Conservation (phyloP, 129 eudicot genomes). For the Saussurea involucrata region DNA sequence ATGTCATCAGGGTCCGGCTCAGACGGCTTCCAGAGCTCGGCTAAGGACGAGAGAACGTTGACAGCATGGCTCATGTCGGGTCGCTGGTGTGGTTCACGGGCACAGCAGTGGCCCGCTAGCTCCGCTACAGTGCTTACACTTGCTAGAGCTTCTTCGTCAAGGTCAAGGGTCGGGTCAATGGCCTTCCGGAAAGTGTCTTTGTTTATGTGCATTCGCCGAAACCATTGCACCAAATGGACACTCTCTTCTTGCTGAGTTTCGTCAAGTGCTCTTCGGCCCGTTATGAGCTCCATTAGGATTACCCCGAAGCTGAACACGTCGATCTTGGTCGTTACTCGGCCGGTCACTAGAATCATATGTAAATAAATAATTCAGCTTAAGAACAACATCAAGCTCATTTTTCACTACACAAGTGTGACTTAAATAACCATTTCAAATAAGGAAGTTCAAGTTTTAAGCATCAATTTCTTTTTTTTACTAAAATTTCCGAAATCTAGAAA, state of each 20-base stretch:
- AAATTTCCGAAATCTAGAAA: too few relatives aligned
- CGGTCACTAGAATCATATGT: constrained; percentile 56
- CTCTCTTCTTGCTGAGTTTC: constrained; percentile 75
- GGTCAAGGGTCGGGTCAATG: constrained; percentile 63
- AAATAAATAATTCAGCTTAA: neutral
- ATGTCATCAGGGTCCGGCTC: constrained; percentile 67
- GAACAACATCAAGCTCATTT: neutral
- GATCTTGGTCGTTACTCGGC: constrained; percentile 79
- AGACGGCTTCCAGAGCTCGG: constrained; percentile 86
- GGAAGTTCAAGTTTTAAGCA: too few relatives aligned
- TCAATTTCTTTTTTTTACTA: too few relatives aligned
- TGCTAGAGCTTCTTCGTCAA: constrained; percentile 65
- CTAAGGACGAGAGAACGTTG: constrained; percentile 76
- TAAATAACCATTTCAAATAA: too few relatives aligned
- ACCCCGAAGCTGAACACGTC: constrained; percentile 96
- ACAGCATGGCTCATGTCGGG: constrained; percentile 96
- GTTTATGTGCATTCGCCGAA: constrained; percentile 75
- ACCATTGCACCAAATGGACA: constrained; percentile 83
- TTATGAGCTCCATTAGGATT: constrained; percentile 78
- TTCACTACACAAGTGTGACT: too few relatives aligned
- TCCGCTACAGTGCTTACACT: constrained; percentile 75
- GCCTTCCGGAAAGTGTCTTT: constrained; percentile 76
- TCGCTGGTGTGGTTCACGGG: constrained; percentile 83
- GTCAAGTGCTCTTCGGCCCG: constrained; percentile 84
- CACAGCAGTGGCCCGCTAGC: constrained; percentile 88